phyloP scores from a whole-genome alignment of 1,139 yeast species.

The Wickerhamomyces sp. region DNA sequence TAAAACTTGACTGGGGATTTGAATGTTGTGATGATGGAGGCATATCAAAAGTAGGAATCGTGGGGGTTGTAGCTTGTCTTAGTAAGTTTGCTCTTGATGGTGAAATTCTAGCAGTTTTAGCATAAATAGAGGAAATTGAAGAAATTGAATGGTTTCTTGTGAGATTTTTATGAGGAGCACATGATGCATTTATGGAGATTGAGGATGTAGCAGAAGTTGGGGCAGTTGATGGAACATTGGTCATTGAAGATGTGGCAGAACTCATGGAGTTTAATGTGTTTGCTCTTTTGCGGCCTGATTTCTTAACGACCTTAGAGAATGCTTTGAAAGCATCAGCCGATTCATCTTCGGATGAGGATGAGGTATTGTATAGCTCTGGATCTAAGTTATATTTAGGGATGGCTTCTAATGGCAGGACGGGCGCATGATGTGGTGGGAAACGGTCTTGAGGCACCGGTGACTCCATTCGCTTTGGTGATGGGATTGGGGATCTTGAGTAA shows the following conservation, averaged over 20 bases:
- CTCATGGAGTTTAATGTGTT: constrained; percentile 19
- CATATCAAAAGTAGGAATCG: constrained; percentile 6
- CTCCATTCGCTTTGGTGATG: constrained; percentile 16
- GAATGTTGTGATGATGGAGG: constrained; percentile 3
- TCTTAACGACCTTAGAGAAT: constrained; percentile 19
- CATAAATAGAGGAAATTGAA: constrained; percentile 14
- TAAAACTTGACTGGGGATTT: constrained; percentile 5
- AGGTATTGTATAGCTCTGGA: constrained; percentile 9
- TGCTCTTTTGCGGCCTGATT: constrained; percentile 20
- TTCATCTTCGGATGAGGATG: constrained; percentile 9
- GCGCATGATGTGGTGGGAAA: constrained; percentile 2
- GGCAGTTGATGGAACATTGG: not conserved
- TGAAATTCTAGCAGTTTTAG: constrained; percentile 14
- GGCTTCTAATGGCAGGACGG: not conserved
- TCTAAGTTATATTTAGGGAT: constrained; percentile 6
- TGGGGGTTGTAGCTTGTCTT: constrained; percentile 19
- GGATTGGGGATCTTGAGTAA: constrained; percentile 14
- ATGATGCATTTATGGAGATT: constrained; percentile 2
- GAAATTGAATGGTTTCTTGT: constrained; percentile 21
- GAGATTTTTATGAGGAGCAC: constrained; percentile 3
- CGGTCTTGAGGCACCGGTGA: constrained; percentile 11
- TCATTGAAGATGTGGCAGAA: constrained; percentile 7
- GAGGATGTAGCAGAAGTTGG: not conserved
- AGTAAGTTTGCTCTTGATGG: constrained; percentile 16
- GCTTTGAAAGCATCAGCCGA: constrained; percentile 23